Evolutionary conservation across 2,329 filamentous ascomycete species (phyloP).

Genomic region (Pestalotiopsis sp.): DNA sequence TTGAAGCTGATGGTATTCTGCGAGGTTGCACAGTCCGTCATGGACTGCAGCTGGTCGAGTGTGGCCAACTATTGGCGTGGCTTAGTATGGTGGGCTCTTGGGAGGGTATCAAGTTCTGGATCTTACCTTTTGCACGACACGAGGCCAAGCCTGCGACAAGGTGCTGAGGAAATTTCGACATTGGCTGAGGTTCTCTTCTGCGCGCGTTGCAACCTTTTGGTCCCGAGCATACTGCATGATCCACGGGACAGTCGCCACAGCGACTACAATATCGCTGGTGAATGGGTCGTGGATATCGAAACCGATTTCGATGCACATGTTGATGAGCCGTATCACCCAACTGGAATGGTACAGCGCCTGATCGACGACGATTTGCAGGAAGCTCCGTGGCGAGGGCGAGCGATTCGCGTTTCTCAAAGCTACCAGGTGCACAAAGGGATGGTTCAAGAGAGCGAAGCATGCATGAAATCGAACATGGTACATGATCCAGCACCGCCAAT

Average conservation of each 20-base stretch:
- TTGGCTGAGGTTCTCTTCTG: not conserved
- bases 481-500: not conserved
- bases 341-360: not conserved
- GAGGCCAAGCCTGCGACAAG: not conserved
- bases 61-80: not conserved
- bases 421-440: not conserved
- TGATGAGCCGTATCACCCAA: conserved; percentile 1
- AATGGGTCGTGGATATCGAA: not conserved
- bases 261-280: not conserved
- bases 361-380: not conserved
- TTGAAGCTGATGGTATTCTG: conserved; percentile 5
- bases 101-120: not conserved
- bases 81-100: not conserved
- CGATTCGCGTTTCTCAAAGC: not conserved
- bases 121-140: not conserved
- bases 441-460: not conserved
- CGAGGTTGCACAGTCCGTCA: not conserved
- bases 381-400: not conserved
- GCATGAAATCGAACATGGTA: not conserved
- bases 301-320: not conserved
- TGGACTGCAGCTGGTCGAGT: not conserved
- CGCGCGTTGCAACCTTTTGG: not conserved
- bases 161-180: not conserved
- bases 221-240: conserved; percentile 1
- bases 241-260: conserved; percentile 1